Evolutionary conservation across 352 stramenopile species (phyloP).

Genomic region (Phytophthora podocarpi): DNA sequence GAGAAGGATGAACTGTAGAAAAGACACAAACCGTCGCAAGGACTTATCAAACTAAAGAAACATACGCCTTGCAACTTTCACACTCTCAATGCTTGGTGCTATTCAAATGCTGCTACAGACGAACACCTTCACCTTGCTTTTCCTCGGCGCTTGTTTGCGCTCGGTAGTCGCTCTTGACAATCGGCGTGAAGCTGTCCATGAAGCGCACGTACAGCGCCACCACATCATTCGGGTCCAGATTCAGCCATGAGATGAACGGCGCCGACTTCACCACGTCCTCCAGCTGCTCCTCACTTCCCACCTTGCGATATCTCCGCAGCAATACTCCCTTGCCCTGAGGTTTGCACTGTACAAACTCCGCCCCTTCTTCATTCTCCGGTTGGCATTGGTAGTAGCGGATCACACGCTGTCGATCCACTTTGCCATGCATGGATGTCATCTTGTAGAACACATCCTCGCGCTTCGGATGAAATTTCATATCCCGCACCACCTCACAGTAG

Average conservation of each 20-base stretch:
- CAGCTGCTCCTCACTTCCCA: slow-evolving; percentile 14
- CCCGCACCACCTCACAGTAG: slow-evolving; percentile 43
- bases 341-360: slow-evolving; percentile 42
- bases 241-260: slow-evolving; percentile 37
- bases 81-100: slow-evolving; percentile 4
- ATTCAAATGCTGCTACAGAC: background rate
- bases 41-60: slow-evolving; percentile 35
- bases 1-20: slow-evolving; percentile 69
- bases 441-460: slow-evolving; percentile 66
- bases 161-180: slow-evolving; percentile 44
- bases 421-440: slow-evolving; percentile 61
- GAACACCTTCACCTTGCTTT: slow-evolving; percentile 2
- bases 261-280: slow-evolving; percentile 31
- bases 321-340: slow-evolving; percentile 61
- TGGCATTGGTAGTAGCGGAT: slow-evolving; percentile 50
- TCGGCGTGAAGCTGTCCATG: slow-evolving; percentile 46
- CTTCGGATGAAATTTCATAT: slow-evolving; percentile 45
- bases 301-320: slow-evolving; percentile 43
- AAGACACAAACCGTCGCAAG: slow-evolving; percentile 30
- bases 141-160: slow-evolving; percentile 6
- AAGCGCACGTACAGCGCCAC: slow-evolving; percentile 43
- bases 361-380: slow-evolving; percentile 9
- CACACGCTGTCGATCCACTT: slow-evolving; percentile 61
- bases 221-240: slow-evolving; percentile 38
- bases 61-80: slow-evolving; percentile 24